Base-by-base conservation (phyloP, 257 asterid genomes). In the Orobanche coerulescens region DNA sequence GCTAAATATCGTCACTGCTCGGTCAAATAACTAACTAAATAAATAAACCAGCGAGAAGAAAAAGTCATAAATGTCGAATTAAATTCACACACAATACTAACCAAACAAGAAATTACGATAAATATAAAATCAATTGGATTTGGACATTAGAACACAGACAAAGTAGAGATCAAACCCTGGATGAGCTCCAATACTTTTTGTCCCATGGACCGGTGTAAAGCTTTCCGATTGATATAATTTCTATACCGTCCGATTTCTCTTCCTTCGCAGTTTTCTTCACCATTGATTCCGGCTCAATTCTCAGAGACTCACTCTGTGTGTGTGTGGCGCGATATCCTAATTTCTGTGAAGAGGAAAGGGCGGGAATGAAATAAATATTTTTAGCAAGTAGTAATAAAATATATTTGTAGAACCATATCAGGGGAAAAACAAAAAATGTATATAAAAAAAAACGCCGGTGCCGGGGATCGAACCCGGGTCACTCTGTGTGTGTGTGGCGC, bases 381-480 rank as follows among this genome's bases (percentile, higher is more conserved):
- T n/a, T 34, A 3, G 28, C 18, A 52, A n/a, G n/a, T n/a, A n/a
- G n/a, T n/a, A n/a, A n/a, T n/a, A n/a, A n/a, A n/a, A n/a, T n/a
- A n/a, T n/a, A n/a, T n/a, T n/a, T n/a, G n/a, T n/a, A n/a, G n/a
- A n/a, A n/a, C n/a, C n/a, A n/a, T n/a, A n/a, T n/a, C n/a, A n/a
- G n/a, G n/a, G n/a, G 7, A 36, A 36, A 5, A 36, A 8, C 8
- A 1, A 36, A 36, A 36, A 36, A 36, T 8, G n/a, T n/a, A n/a
- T n/a, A n/a, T 1, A 36, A 36, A 36, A 36, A 5, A 1, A 1
- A 15, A 0, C 83, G 93, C 94, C 92, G 86, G 67, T 84, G 95
- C 86, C 90, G 90, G 94, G 94, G 95, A 86, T 82, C 90, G 92
- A 90, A 86, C 94, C 90, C 88, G 89, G 91, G 95, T 10, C 13